These are phyloP conservation scores for Fusarium hostae DNA, from an alignment of 2,329 filamentous ascomycete genomes.

Conservation along the genomic window DNA sequence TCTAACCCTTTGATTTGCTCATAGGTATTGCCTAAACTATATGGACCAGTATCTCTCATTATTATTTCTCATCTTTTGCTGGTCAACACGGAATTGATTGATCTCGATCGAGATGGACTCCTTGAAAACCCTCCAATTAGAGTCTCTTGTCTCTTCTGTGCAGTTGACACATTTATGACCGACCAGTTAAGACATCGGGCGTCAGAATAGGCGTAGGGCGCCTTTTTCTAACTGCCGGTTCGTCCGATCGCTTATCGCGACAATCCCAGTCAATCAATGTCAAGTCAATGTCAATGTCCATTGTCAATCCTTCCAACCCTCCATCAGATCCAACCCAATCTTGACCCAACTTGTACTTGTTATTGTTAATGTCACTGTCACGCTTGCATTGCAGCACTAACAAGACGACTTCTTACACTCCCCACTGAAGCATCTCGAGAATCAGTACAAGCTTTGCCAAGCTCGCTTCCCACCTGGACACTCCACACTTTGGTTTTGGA, in stretches of 20 bases:
- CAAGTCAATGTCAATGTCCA: neutral
- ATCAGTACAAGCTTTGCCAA: conserved; percentile 29
- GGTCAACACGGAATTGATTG: neutral
- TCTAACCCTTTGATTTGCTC: neutral
- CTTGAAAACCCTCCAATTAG: neutral
- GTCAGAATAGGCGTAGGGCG: conserved; percentile 1
- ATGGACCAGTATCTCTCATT: neutral
- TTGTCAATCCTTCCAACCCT: neutral
- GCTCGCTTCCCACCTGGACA: conserved; percentile 13
- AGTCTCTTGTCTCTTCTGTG: neutral
- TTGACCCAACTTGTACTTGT: neutral
- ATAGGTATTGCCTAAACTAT: neutral
- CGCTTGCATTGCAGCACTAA: neutral
- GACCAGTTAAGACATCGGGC: neutral
- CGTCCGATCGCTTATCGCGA: conserved; percentile 29
- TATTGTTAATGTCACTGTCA: conserved; percentile 2
- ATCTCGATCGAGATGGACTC: neutral
- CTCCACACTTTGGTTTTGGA: conserved; percentile 13
- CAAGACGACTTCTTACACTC: neutral
- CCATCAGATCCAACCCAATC: neutral
- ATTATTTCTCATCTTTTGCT: neutral
- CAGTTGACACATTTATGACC: neutral
- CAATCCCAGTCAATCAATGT: conserved; percentile 16
- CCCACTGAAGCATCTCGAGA: neutral
- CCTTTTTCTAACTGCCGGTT: conserved; percentile 24